A percentile compares a stretch with the other conserved stretches of the same genome.
Conservation (phyloP, 1,284 basidiomycete genomes). For the Rhizoctonia solani region DNA sequence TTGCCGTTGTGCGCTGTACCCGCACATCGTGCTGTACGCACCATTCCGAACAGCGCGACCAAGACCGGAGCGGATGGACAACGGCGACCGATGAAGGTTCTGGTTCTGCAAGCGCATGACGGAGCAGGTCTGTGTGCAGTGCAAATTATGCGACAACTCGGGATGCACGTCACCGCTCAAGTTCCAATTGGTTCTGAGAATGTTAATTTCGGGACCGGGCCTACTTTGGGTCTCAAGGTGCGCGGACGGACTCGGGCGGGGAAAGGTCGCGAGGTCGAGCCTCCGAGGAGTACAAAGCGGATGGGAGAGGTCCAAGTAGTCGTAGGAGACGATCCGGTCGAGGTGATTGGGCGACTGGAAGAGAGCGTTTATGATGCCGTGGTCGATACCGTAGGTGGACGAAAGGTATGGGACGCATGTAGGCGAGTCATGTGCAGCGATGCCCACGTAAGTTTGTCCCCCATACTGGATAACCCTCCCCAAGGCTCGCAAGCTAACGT, state of each 20-base stretch:
- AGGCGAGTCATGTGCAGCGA: constrained; percentile 58
- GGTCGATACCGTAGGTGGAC: constrained; percentile 79
- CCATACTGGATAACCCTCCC: too few species aligned
- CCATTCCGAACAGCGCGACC: constrained; percentile 46
- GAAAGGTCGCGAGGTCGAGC: constrained; percentile 54
- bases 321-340: constrained; percentile 52
- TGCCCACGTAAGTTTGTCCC: constrained; percentile 44
- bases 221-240: constrained; percentile 30
- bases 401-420: constrained; percentile 72
- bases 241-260: constrained; percentile 40
- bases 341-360: constrained; percentile 58
- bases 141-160: constrained; percentile 67
- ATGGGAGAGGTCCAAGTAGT: constrained; percentile 42
- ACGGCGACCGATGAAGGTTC: constrained; percentile 51
- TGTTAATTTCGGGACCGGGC: not conserved
- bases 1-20: constrained; percentile 75
- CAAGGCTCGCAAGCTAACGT: too few species aligned
- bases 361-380: constrained; percentile 74
- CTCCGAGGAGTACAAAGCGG: constrained; percentile 49
- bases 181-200: constrained; percentile 50
- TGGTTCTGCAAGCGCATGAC: constrained; percentile 76
- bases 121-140: constrained; percentile 75
- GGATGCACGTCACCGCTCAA: constrained; percentile 69
- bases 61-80: constrained; percentile 33
- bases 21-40: constrained; percentile 75